Base-by-base conservation (phyloP, 495 filamentous ascomycete genomes). In the Penicillium angulare region DNA sequence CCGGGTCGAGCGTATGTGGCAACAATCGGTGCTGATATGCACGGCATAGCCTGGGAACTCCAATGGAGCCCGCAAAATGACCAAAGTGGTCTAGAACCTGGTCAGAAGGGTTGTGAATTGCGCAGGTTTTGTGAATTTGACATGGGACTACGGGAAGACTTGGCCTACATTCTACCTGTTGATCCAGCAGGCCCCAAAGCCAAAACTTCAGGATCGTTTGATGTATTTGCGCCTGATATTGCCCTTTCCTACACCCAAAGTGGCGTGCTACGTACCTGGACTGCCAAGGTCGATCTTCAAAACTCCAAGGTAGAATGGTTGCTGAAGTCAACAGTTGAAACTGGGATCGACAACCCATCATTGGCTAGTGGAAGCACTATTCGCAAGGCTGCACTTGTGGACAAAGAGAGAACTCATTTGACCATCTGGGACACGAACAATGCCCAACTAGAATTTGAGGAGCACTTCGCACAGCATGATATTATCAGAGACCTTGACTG, bases 391-490 rank as follows among this genome's bases (percentile, higher is more conserved):
- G 92, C 91, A 3, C 69, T 96, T 4, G 88, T 95, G 32, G 86
- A 92, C 61, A 68, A 82, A 7, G 70, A 75, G 17, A 80, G 84
- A 42, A 90, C 86, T n/a, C 81, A 83, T 43, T 65, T 97, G 49
- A 93, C 90, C 0, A 95, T 97, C 46, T 97, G 92, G 92, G 91
- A 95, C 63, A 87, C 87, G 5, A 82, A 84, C 55, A 88, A 86
- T 40, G 83, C 83, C 2, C 86, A 89, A 61, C 73, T 97, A 2
- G 92, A 97, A 66, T 90, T 87, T 62, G 77, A 85, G 45, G 81
- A 90, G 49, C 77, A 82, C 35, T 93, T 90, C 56, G 81, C 86
- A 49, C 72, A 77, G 17, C 75, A 84, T 50, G 89, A 95, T 50
- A 79, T 79, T 13, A 92, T 97, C 27, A 79, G 83, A 53, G 92